A percentile compares a stretch with the other conserved stretches of the same genome.
Evolutionary conservation across 116 monocot species (phyloP).

Genomic region (Dioscorea cayenensis): DNA sequence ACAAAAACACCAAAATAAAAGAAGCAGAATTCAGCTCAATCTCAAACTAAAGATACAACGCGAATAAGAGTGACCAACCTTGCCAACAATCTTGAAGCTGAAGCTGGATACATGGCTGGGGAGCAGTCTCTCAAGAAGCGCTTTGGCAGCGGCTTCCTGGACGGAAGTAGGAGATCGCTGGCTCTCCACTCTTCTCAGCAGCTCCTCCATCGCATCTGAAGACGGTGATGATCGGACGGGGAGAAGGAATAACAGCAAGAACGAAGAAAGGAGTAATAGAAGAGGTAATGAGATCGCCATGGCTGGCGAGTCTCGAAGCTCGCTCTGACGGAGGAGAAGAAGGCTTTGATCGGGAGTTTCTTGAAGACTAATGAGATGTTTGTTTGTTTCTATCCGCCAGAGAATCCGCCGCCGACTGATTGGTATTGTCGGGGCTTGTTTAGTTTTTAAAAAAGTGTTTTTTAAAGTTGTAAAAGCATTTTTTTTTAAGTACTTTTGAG

Average conservation of each 20-base stretch:
- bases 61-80: slow-evolving; percentile 11
- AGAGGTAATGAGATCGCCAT: neutral
- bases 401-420: too few relatives aligned
- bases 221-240: neutral
- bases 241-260: neutral
- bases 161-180: slow-evolving; percentile 31
- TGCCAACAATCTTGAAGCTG: slow-evolving; percentile 49
- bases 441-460: too few relatives aligned
- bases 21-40: neutral
- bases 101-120: slow-evolving; percentile 68
- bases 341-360: too few relatives aligned
- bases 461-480: too few relatives aligned
- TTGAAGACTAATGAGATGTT: too few relatives aligned
- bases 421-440: too few relatives aligned
- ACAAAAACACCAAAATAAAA: neutral
- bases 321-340: too few relatives aligned
- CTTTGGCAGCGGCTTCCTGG: slow-evolving; percentile 59
- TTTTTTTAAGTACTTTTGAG: too few relatives aligned
- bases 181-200: slow-evolving; percentile 26
- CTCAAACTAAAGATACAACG: too few relatives aligned
- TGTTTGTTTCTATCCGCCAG: too few relatives aligned
- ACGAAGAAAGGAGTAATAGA: neutral
- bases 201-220: slow-evolving; percentile 18
- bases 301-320: neutral
- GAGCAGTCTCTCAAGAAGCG: slow-evolving; percentile 60